These are phyloP conservation scores for Suhomyces bokatorum DNA, from an alignment of 1,139 yeast species.

Conservation along the genomic window DNA sequence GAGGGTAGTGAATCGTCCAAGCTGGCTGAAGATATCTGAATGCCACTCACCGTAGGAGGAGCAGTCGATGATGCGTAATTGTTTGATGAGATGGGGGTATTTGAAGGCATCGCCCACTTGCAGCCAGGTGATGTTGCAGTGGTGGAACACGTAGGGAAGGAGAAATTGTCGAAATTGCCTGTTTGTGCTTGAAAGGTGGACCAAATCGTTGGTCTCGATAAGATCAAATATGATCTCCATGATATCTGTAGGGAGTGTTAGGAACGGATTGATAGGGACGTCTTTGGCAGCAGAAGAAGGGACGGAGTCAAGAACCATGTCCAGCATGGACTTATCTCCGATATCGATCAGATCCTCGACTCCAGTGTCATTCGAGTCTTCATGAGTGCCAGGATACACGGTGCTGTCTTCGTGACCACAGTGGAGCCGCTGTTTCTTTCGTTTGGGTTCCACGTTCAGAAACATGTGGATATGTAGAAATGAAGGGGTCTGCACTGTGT, in stretches of 20 bases:
- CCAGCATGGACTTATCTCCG: too few species aligned
- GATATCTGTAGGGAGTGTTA: constrained; percentile 21
- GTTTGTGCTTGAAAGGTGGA: constrained; percentile 25
- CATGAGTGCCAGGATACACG: too few species aligned
- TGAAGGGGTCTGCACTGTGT: too few species aligned
- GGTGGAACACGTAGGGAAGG: constrained; percentile 24
- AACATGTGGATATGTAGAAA: background rate
- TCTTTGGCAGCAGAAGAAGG: background rate
- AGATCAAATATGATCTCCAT: constrained; percentile 23
- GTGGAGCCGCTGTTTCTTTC: background rate
- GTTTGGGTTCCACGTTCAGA: background rate
- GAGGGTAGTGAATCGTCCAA: constrained; percentile 25
- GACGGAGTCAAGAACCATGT: background rate
- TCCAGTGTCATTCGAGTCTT: too few species aligned
- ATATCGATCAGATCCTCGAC: too few species aligned
- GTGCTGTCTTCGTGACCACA: too few species aligned
- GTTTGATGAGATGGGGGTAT: constrained; percentile 16
- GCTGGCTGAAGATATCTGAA: constrained; percentile 28
- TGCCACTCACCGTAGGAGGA: constrained; percentile 48
- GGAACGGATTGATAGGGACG: constrained; percentile 2
- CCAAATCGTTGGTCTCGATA: constrained; percentile 20
- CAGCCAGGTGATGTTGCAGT: constrained; percentile 34
- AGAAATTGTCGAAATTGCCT: constrained; percentile 23
- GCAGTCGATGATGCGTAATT: constrained; percentile 33
- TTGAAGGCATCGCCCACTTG: constrained; percentile 11